These are phyloP conservation scores for Trichosporon sp. DNA, from an alignment of 1,284 basidiomycete species.

Conservation along the genomic window DNA sequence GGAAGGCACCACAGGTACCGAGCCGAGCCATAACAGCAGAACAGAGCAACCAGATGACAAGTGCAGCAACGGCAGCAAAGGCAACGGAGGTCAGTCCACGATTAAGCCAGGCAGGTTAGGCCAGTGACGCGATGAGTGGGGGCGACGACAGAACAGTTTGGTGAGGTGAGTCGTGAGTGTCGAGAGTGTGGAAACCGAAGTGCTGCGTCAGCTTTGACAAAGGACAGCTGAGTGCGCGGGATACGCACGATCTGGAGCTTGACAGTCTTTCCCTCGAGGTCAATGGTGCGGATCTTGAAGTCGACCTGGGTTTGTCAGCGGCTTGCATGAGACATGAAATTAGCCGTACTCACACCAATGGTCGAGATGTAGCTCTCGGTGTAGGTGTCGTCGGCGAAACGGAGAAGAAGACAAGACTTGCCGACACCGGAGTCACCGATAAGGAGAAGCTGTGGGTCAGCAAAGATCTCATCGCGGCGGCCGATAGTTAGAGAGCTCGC, in stretches of 20 bases:
- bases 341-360: constrained; percentile 63
- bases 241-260: constrained; percentile 93
- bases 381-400: constrained; percentile 99
- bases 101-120: constrained; percentile 13
- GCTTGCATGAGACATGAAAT: too few relatives aligned
- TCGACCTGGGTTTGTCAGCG: constrained; percentile 55
- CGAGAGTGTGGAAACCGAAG: constrained; percentile 13
- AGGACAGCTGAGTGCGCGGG: constrained; percentile 28
- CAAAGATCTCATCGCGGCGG: neutral
- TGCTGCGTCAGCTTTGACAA: constrained; percentile 22
- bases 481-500: too few relatives aligned
- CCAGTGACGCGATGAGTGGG: constrained; percentile 8
- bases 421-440: constrained; percentile 87
- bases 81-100: constrained; percentile 3
- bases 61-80: constrained; percentile 2
- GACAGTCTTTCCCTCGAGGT: constrained; percentile 98
- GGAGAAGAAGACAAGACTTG: constrained; percentile 93
- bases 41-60: constrained; percentile 9
- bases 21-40: constrained; percentile 2
- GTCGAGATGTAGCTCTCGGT: constrained; percentile 99
- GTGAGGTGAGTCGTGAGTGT: constrained; percentile 4
- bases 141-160: neutral
- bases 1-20: constrained; percentile 5
- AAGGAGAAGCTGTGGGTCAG: constrained; percentile 55
- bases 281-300: constrained; percentile 99